Base-by-base conservation (phyloP, 345 rosid genomes). In the Passiflora organensis region DNA sequence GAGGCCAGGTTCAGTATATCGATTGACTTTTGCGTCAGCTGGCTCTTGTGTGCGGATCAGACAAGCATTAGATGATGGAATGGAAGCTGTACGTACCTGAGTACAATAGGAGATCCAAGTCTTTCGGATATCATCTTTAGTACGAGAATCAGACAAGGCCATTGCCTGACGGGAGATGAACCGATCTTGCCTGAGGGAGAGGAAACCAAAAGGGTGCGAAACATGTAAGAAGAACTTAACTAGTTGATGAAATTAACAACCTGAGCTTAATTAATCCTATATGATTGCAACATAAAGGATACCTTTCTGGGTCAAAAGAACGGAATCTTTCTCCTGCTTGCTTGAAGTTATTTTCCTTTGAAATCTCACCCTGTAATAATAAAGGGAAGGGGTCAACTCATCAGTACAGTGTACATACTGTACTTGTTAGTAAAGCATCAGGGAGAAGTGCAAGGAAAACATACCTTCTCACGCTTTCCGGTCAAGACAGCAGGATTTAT, bases 321-420 rank as follows among this genome's bases (percentile, higher is more conserved):
- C 72, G 62, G 59, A 32, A 68, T 62, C 72, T 62, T 17, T 68
- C 68, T 39, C 73, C 73, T 21, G 73, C 44, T 20, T 62, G 73
- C 55, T 68, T 68, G 58, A 68, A 68, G 59, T 68, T 68, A 50
- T 68, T 68, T 67, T 68, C 73, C 42, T 62, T 68, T 14, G 48
- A 42, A 46, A 62, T 62, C 21, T 53, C 10, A 22, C 67, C 17
- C 67, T 62, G 53, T 16, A 21, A 6, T n/a, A 20, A 46, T 4
- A 2, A 37, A 37, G 41, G 13, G 8, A n/a, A n/a, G n/a, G n/a
- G n/a, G n/a, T 3, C 8, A 28, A 28, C 34, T 8, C 34, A 28
- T 28, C 3, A 28, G 34, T 28, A n/a, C 34, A 28, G 5, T 2
- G 8, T 28, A 28, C 5, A 8, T 2, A 8, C 8, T 28, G 34